phyloP scores from a whole-genome alignment of 2,329 filamentous ascomycete genomes.

The Sarocladiaceae sp. region DNA sequence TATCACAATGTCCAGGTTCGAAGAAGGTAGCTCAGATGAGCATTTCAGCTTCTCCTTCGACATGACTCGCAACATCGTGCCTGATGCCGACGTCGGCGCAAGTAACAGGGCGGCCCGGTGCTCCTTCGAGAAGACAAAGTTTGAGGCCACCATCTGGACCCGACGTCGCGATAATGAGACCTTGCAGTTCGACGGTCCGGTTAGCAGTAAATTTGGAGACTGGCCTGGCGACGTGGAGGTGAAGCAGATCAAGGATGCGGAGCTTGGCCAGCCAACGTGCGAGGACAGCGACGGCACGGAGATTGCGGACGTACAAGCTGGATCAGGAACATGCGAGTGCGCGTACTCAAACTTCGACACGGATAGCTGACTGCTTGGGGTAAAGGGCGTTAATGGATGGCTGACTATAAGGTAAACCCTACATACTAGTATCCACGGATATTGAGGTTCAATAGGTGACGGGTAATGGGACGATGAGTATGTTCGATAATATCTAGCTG shows the following conservation, averaged over 20 bases:
- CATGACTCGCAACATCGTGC: slow-evolving; percentile 46
- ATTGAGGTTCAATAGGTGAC: too few relatives aligned
- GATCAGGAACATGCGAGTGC: slow-evolving; percentile 30
- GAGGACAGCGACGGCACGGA: slow-evolving; percentile 29
- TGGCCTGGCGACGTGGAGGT: slow-evolving; percentile 57
- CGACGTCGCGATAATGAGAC: slow-evolving; percentile 21
- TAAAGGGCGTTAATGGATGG: too few relatives aligned
- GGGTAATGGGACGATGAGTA: too few relatives aligned
- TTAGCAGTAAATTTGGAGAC: slow-evolving; percentile 22
- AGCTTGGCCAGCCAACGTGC: slow-evolving; percentile 46
- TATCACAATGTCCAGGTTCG: slow-evolving; percentile 40
- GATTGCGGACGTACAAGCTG: slow-evolving; percentile 31
- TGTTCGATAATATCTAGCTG: too few relatives aligned
- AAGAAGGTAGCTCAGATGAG: slow-evolving; percentile 41
- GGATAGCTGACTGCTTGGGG: slow-evolving; percentile 4
- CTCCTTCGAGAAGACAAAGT: slow-evolving; percentile 48
- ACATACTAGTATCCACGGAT: too few relatives aligned
- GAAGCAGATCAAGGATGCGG: slow-evolving; percentile 37
- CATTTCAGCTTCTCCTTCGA: slow-evolving; percentile 51
- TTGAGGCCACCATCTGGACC: slow-evolving; percentile 57
- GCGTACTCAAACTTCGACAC: slow-evolving; percentile 29
- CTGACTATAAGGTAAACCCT: too few relatives aligned
- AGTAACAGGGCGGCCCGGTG: slow-evolving; percentile 45
- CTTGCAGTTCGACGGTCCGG: slow-evolving; percentile 14
- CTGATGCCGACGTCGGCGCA: slow-evolving; percentile 34